phyloP scores from a whole-genome alignment of 2,329 filamentous ascomycete genomes.

The Colletotrichum theobromicola region DNA sequence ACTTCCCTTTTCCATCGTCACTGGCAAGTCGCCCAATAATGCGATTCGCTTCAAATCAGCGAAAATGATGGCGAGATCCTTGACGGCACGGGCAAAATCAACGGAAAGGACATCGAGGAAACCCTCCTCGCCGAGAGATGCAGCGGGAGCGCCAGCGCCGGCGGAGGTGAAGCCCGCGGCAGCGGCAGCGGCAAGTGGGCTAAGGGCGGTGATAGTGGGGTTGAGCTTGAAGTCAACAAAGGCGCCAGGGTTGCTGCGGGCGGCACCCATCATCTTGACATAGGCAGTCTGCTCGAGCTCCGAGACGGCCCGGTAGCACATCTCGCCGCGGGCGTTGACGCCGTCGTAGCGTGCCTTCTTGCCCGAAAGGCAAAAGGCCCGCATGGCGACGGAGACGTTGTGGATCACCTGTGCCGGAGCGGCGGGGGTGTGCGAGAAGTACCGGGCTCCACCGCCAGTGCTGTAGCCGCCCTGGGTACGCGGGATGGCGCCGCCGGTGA shows the following conservation, averaged over 20 bases:
- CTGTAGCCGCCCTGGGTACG: constrained; percentile 90
- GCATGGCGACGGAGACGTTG: constrained; percentile 92
- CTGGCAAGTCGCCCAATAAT: constrained; percentile 80
- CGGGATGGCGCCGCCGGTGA: constrained; percentile 85
- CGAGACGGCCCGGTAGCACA: constrained; percentile 80
- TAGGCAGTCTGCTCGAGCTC: constrained; percentile 75
- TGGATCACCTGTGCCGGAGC: constrained; percentile 89
- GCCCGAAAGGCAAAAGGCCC: constrained; percentile 91
- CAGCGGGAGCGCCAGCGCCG: constrained; percentile 40
- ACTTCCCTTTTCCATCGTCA: constrained; percentile 69
- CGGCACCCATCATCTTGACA: constrained; percentile 66
- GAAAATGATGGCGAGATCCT: constrained; percentile 80
- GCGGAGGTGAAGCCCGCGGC: constrained; percentile 53
- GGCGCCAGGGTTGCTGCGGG: constrained; percentile 70
- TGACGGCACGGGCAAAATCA: constrained; percentile 86
- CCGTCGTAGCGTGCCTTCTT: constrained; percentile 90
- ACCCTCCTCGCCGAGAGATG: constrained; percentile 80
- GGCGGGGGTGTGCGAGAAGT: constrained; percentile 89
- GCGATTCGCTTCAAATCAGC: constrained; percentile 83
- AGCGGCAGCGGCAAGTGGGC: constrained; percentile 66
- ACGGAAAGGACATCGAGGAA: constrained; percentile 84
- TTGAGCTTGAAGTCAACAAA: constrained; percentile 88
- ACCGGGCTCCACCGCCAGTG: constrained; percentile 75
- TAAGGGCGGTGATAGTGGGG: constrained; percentile 89
- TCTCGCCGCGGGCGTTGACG: constrained; percentile 73